Conservation (phyloP, 805 yeast species). For the Ogataea pilisensis region DNA sequence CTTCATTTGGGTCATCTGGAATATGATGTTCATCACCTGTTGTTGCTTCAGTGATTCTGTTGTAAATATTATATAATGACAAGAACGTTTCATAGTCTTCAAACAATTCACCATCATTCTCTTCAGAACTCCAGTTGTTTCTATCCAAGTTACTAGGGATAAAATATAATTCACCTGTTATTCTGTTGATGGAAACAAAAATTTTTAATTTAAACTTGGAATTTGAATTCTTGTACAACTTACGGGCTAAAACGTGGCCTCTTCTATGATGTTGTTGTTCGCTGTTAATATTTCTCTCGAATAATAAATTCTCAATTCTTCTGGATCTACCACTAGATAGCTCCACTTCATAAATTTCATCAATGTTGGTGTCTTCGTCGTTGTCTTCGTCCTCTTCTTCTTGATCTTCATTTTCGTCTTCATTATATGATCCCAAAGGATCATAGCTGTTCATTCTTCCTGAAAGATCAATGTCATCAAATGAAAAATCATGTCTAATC, state of each 20-base stretch:
- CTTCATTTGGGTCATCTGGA: background rate
- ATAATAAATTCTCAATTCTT: slow-evolving; percentile 27
- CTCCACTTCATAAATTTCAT: slow-evolving; percentile 23
- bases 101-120: slow-evolving; percentile 31
- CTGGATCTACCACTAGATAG: slow-evolving; percentile 30
- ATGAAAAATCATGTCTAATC: slow-evolving; percentile 10
- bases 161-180: slow-evolving; percentile 31
- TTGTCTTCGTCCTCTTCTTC: slow-evolving; percentile 20
- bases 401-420: slow-evolving; percentile 10
- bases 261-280: slow-evolving; percentile 27
- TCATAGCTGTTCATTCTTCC: slow-evolving; percentile 13
- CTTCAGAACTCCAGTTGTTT: slow-evolving; percentile 32
- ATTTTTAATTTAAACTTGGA: slow-evolving; percentile 22
- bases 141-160: slow-evolving; percentile 32
- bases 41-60: slow-evolving; percentile 5
- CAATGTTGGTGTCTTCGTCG: slow-evolving; percentile 16
- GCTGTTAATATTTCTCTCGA: slow-evolving; percentile 21
- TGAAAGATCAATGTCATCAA: too few species aligned
- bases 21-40: background rate
- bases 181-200: slow-evolving; percentile 28
- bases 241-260: slow-evolving; percentile 22
- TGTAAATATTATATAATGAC: slow-evolving; percentile 20
- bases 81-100: slow-evolving; percentile 26
- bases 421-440: slow-evolving; percentile 7
- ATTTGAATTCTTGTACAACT: slow-evolving; percentile 25